Percentiles rank a stretch among this genome's conserved stretches.
Evolutionary conservation across 345 rosid species (phyloP).

Genomic region (Clausena lansium): DNA sequence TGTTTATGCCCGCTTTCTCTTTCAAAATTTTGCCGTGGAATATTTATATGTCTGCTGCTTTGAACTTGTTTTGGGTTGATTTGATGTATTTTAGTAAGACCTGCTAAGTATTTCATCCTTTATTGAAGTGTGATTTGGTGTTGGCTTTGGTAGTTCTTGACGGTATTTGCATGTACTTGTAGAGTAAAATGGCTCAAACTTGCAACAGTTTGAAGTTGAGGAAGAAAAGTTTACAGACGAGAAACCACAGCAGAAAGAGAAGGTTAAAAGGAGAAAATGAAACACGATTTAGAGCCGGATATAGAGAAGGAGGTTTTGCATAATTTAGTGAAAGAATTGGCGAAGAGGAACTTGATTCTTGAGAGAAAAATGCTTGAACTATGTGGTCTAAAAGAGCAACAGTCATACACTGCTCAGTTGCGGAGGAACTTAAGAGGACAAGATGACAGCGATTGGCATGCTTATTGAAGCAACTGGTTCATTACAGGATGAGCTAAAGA

Average conservation of each 20-base stretch:
- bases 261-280: constrained; percentile 4
- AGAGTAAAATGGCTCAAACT: too few species aligned
- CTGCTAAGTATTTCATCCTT: not conserved
- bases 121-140: not conserved
- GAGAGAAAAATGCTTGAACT: constrained; percentile 29
- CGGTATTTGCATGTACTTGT: too few species aligned
- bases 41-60: too few species aligned
- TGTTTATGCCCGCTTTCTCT: not conserved
- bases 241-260: not conserved
- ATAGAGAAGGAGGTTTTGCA: not conserved
- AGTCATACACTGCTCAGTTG: constrained; percentile 16
- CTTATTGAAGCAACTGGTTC: constrained; percentile 15
- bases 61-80: not conserved
- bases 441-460: constrained; percentile 18
- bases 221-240: not conserved
- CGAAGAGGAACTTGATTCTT: constrained; percentile 15
- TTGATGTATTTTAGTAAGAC: not conserved
- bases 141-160: too few species aligned
- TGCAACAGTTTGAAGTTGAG: too few species aligned
- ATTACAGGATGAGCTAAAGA: constrained; percentile 21
- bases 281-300: not conserved
- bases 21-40: not conserved
- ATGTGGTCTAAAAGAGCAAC: constrained; percentile 20
- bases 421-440: constrained; percentile 17
- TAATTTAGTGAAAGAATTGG: constrained; percentile 18